Percentiles rank a stretch among this genome's conserved stretches.
phyloP scores from a whole-genome alignment of 148 eudicot genomes.

The Diospyros lotus region DNA sequence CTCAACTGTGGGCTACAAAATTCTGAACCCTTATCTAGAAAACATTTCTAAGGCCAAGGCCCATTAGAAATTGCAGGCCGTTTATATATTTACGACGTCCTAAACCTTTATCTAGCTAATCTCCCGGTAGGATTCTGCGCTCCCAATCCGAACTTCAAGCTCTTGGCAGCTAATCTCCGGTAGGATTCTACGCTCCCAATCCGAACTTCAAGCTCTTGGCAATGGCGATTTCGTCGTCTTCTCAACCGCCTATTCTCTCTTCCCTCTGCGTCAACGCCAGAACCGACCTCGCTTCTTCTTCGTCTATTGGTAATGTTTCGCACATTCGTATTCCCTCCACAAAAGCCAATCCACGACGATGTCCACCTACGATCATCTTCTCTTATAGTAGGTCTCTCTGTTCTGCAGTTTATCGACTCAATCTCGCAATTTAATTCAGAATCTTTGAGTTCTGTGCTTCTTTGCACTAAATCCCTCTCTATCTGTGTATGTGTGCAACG shows the following conservation, averaged over 20 bases:
- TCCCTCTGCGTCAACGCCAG: constrained; percentile 15
- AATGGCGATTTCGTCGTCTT: constrained; percentile 31
- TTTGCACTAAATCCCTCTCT: background rate
- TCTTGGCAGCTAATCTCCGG: too few species aligned
- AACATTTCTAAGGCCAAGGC: too few species aligned
- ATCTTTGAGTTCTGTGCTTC: background rate
- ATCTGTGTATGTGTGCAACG: background rate
- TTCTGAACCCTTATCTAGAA: too few species aligned
- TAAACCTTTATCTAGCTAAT: too few species aligned
- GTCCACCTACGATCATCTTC: constrained; percentile 24
- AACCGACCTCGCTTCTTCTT: constrained; percentile 9
- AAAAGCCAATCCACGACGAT: constrained; percentile 11
- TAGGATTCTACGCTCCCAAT: too few species aligned
- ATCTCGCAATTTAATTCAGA: background rate
- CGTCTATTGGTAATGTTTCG: constrained; percentile 1
- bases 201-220: background rate
- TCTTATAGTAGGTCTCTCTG: constrained; percentile 31
- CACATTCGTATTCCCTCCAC: constrained; percentile 9
- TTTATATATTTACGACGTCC: too few species aligned
- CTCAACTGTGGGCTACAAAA: too few species aligned
- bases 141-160: too few species aligned
- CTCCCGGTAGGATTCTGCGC: too few species aligned
- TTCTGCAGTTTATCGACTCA: background rate
- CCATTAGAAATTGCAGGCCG: too few species aligned
- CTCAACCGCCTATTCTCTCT: constrained; percentile 24